A percentile compares a stretch with the other conserved stretches of the same genome.
phyloP scores from a whole-genome alignment of 2,329 filamentous ascomycete genomes.

The Westerdykella aurantiaca region DNA sequence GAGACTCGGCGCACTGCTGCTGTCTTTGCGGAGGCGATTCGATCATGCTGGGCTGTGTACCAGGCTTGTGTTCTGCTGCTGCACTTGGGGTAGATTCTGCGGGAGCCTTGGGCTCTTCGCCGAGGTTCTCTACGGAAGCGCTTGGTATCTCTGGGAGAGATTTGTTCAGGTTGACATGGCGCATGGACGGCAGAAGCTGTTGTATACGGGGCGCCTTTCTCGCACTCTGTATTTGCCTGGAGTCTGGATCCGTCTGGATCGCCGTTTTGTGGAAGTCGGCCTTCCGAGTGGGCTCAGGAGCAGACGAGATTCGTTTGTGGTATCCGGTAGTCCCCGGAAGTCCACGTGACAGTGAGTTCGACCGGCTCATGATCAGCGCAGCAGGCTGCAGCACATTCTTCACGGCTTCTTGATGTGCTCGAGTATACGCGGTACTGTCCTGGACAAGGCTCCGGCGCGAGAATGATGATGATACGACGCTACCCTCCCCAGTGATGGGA shows the following conservation, averaged over 20 bases:
- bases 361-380: constrained; percentile 28
- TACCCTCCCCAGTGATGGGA: too few species aligned
- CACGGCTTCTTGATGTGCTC: constrained; percentile 29
- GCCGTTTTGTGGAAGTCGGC: not conserved
- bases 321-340: constrained; percentile 9
- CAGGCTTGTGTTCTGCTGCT: too few species aligned
- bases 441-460: constrained; percentile 22
- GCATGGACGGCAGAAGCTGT: not conserved
- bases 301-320: constrained; percentile 32
- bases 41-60: too few species aligned
- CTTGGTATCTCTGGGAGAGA: constrained; percentile 16
- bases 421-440: constrained; percentile 26
- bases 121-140: constrained; percentile 3
- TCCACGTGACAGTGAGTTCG: constrained; percentile 18
- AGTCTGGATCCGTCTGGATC: too few species aligned
- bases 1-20: not conserved
- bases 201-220: too few species aligned
- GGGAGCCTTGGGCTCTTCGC: constrained; percentile 10
- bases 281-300: constrained; percentile 22
- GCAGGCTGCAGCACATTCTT: constrained; percentile 30
- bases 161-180: constrained; percentile 17
- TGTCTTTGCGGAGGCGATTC: not conserved
- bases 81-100: too few species aligned
- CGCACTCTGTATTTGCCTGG: too few species aligned
- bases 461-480: constrained; percentile 9